These are phyloP conservation scores for Polygonum aviculare DNA, from an alignment of 148 eudicot genomes.

Conservation along the genomic window DNA sequence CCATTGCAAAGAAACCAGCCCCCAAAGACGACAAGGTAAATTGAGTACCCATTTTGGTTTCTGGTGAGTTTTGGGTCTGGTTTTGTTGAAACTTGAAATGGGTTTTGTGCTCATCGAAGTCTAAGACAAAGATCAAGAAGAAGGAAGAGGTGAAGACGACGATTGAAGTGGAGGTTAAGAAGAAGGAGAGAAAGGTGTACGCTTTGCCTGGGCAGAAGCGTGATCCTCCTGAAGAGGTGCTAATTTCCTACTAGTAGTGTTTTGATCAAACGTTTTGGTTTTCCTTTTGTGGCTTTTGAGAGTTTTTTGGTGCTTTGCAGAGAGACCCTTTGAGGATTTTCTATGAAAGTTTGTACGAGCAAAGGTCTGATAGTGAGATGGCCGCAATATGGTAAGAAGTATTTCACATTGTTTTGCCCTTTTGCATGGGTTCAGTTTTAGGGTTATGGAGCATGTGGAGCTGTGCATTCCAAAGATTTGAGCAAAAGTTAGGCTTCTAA, in stretches of 20 bases:
- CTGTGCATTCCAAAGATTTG: neutral
- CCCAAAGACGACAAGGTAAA: constrained; percentile 28
- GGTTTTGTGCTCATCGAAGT: neutral
- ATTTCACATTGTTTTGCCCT: neutral
- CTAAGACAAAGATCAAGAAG: constrained; percentile 26
- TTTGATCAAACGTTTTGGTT: neutral
- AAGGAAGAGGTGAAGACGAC: constrained; percentile 27
- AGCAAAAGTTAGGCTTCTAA: neutral
- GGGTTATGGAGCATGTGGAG: neutral
- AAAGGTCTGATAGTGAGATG: constrained; percentile 66
- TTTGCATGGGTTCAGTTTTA: neutral
- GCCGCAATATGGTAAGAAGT: constrained; percentile 69
- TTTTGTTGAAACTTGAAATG: neutral
- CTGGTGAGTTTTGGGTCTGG: neutral
- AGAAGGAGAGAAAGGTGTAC: constrained; percentile 57
- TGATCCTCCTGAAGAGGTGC: constrained; percentile 79
- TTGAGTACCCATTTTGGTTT: neutral
- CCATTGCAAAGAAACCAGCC: constrained; percentile 23
- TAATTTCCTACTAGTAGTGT: neutral
- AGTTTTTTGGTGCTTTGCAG: constrained; percentile 29
- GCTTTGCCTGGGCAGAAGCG: constrained; percentile 88
- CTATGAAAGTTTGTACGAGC: constrained; percentile 61
- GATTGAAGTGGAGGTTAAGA: constrained; percentile 32
- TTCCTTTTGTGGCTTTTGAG: neutral
- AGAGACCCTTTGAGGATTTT: constrained; percentile 94